Conservation (phyloP, 345 rosid genomes). For the Euphorbia peplus region DNA sequence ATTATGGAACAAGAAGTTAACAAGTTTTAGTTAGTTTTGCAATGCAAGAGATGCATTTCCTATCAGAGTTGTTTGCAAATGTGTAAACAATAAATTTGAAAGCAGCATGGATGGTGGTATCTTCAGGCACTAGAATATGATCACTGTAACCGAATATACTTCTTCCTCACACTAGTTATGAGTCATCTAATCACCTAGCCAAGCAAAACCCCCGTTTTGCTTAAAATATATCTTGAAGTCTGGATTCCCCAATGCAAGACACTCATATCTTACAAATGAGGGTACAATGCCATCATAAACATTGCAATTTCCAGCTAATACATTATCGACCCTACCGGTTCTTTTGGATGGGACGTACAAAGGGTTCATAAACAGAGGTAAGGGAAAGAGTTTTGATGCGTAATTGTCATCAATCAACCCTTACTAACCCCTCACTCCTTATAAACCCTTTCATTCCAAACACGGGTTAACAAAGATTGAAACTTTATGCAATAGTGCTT, state of each 20-base stretch:
- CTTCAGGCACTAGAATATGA: not conserved
- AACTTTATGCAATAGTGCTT: not conserved
- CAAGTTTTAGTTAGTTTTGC: not conserved
- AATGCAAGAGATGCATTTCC: not conserved
- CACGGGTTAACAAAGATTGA: no score
- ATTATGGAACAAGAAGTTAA: not conserved
- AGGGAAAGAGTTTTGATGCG: no score
- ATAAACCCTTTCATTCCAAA: no score
- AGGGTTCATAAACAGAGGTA: no score
- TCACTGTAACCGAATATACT: not conserved
- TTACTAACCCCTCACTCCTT: no score
- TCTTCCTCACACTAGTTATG: not conserved
- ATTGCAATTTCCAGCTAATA: not conserved
- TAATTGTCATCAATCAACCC: no score
- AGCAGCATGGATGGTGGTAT: not conserved
- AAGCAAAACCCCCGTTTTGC: not conserved
- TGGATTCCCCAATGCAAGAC: no score
- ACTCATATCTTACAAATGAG: not conserved
- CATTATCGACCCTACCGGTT: not conserved
- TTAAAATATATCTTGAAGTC: not conserved
- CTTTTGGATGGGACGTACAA: no score
- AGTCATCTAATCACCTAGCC: not conserved
- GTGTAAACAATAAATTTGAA: not conserved
- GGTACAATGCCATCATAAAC: not conserved
- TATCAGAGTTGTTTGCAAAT: not conserved